Conservation (phyloP, 1,284 basidiomycete species). For the Ceraceosorus guamensis region DNA sequence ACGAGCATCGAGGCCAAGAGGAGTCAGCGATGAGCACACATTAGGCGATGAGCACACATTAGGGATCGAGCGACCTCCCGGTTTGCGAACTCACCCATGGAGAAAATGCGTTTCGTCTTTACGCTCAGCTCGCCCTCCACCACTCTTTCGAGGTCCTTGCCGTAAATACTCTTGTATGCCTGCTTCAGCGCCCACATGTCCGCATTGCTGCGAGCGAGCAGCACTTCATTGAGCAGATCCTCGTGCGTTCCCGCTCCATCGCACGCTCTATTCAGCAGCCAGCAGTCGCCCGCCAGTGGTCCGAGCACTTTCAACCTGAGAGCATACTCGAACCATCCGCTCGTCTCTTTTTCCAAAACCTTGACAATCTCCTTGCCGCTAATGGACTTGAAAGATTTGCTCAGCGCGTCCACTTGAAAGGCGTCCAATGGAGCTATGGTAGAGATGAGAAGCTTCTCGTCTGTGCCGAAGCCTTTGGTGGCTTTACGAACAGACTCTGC, state of each 20-base stretch:
- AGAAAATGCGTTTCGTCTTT: constrained; percentile 44
- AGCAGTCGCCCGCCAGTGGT: constrained; percentile 40
- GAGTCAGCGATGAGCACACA: no score
- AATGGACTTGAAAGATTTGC: constrained; percentile 34
- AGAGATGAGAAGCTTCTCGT: constrained; percentile 34
- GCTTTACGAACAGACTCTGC: constrained; percentile 41
- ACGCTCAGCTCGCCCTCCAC: constrained; percentile 45
- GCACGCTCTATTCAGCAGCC: constrained; percentile 40
- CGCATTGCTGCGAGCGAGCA: constrained; percentile 36
- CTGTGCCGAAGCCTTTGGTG: constrained; percentile 44
- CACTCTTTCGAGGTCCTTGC: constrained; percentile 38
- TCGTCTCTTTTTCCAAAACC: constrained; percentile 43
- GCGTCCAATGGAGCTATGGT: constrained; percentile 36
- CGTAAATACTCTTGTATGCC: constrained; percentile 33
- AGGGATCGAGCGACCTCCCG: no score
- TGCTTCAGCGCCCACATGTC: constrained; percentile 44
- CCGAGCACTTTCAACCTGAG: constrained; percentile 38
- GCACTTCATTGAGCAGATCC: constrained; percentile 41
- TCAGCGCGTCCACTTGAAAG: constrained; percentile 35
- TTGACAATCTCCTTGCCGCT: constrained; percentile 40
- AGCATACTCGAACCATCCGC: constrained; percentile 39
- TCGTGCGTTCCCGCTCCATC: constrained; percentile 46
- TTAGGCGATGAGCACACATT: no score
- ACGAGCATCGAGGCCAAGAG: no score
- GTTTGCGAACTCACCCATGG: constrained; percentile 17